phyloP scores from a whole-genome alignment of 495 filamentous ascomycete genomes.

The Penicillium salamii region DNA sequence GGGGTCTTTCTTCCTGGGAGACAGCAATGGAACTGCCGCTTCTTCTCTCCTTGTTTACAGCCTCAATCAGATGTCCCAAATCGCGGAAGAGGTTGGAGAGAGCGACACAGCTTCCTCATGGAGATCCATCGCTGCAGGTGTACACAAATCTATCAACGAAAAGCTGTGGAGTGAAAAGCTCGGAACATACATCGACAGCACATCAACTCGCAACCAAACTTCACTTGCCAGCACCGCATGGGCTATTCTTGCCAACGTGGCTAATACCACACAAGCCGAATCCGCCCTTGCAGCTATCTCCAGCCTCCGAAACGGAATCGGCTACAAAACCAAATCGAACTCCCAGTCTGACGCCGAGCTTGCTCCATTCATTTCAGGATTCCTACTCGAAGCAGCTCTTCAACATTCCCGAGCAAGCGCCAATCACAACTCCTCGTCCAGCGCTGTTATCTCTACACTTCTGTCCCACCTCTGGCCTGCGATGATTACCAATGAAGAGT shows the following conservation, averaged over 20 bases:
- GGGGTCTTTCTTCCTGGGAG: neutral
- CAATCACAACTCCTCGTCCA: neutral
- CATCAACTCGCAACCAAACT: conserved; percentile 13
- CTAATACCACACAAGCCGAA: conserved; percentile 17
- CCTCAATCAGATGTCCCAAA: conserved; percentile 10
- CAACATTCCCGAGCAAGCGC: conserved; percentile 1
- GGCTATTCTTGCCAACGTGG: conserved; percentile 24
- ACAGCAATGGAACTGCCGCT: neutral
- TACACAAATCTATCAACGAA: conserved; percentile 20
- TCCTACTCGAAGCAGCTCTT: conserved; percentile 13
- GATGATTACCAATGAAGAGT: conserved; percentile 30
- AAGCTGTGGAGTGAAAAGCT: conserved; percentile 24
- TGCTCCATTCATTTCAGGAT: conserved; percentile 16
- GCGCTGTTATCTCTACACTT: conserved; percentile 9
- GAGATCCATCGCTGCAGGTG: neutral
- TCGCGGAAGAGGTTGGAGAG: conserved; percentile 5
- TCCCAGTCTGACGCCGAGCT: conserved; percentile 1
- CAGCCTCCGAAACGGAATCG: conserved; percentile 3
- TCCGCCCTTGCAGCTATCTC: neutral
- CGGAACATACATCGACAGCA: conserved; percentile 22
- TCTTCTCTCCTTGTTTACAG: neutral
- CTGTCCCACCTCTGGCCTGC: conserved; percentile 30
- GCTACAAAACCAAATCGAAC: conserved; percentile 15
- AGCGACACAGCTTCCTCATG: neutral
- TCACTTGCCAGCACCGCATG: conserved; percentile 23